Base-by-base conservation (phyloP, 192 early-diverging fungal genomes). In the Rhizoclosmatium globosum region DNA sequence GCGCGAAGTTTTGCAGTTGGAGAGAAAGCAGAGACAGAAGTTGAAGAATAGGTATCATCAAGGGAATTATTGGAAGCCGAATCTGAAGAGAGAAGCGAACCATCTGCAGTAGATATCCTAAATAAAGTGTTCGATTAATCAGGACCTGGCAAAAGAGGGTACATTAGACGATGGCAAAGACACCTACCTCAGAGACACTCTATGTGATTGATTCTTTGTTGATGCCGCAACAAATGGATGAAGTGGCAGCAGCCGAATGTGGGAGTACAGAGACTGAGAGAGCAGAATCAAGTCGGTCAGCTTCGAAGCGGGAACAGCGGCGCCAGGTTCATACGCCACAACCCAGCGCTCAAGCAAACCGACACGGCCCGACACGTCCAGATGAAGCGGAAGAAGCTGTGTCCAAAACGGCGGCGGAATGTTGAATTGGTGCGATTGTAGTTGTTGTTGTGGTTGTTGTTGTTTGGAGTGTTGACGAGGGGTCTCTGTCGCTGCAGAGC, bases 271-370 rank as follows among this genome's bases (percentile, higher is more conserved):
- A n/a, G 87, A 83, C 59, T 88, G 87, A 9, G 78, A 69, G 7
- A 88, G 76, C 17, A 88, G 78, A 46, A 88, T 84, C 41, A 88
- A 67, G 38, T 88, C 86, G 17, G 87, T 81, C 7, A 75, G n/a
- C 69, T 79, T 83, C n/a, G 80, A 44, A 45, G 71, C 43, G 13
- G 60, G 19, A n/a, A 41, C 7, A 41, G 19, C 31, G 13, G 39
- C 64, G 31, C 43, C 21, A 21, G 53, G 72, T 74, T 83, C 74
- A 47, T 81, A 88, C 3, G 87, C 81, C 9, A 88, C 41, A 2
- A 88, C 83, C 87, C 87, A 88, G 7, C 87, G 84, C 70, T 88
- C 87, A n/a, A 84, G 44, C 31, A 88, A 74, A 4, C 71, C 72
- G 23, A n/a, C 43, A 19, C 50, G 31, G 19, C 13, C 62, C 41